Percentiles rank a stretch among this genome's conserved stretches.
Evolutionary conservation across 768 basidiomycete species (phyloP).

Genomic region (Vararia minispora): DNA sequence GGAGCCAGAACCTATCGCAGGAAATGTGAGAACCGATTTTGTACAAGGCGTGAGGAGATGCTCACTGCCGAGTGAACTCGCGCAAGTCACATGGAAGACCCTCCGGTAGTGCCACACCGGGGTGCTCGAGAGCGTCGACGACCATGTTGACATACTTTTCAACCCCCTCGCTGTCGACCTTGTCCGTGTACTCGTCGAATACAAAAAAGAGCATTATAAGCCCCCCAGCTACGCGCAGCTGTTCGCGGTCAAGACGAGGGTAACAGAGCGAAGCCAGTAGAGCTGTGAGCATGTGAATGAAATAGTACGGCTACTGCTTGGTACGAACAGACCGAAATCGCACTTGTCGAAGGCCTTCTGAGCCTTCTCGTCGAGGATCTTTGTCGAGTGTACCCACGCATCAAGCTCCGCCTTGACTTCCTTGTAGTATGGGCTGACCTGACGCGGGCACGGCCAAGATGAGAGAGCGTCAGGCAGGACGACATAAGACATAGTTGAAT

Average conservation of each 20-base stretch:
- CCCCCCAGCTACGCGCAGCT: constrained; percentile 31
- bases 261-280: constrained; percentile 29
- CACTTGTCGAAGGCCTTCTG: constrained; percentile 12
- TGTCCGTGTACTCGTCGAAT: constrained; percentile 41
- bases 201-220: constrained; percentile 41
- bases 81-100: constrained; percentile 29
- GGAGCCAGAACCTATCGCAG: not conserved
- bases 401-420: constrained; percentile 9
- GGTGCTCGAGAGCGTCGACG: constrained; percentile 29
- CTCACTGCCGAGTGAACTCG: constrained; percentile 31
- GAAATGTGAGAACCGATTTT: too few relatives aligned
- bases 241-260: constrained; percentile 22
- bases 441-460: constrained; percentile 13
- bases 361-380: constrained; percentile 7
- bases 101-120: constrained; percentile 23
- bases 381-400: constrained; percentile 10
- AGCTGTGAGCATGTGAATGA: too few relatives aligned
- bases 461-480: constrained; percentile 9
- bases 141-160: constrained; percentile 23
- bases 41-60: too few relatives aligned
- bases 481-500: too few relatives aligned
- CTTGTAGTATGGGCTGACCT: constrained; percentile 10
- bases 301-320: too few relatives aligned
- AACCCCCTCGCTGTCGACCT: constrained; percentile 21
- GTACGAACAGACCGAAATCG: constrained; percentile 8